These are phyloP conservation scores for Echinosophora koreensis DNA, from an alignment of 306 rosid genomes.

Conservation along the genomic window DNA sequence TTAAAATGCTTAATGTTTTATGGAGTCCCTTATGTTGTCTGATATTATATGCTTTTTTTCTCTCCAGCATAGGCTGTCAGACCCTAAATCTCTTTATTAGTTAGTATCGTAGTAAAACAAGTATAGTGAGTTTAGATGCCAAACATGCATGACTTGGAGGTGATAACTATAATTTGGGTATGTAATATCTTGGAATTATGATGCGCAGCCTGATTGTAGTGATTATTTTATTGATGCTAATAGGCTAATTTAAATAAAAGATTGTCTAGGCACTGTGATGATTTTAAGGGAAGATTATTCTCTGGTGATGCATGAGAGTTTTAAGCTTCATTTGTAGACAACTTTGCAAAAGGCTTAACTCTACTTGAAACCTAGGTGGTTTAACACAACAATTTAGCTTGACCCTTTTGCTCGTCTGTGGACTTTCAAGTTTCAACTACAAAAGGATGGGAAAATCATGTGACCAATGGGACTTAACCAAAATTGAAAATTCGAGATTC, in stretches of 20 bases:
- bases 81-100: background rate
- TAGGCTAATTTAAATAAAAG: slow-evolving; percentile 19
- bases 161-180: background rate
- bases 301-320: background rate
- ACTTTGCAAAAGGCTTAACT: background rate
- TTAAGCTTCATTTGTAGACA: background rate
- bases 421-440: background rate
- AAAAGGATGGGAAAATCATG: slow-evolving; percentile 28
- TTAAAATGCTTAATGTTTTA: slow-evolving; percentile 12
- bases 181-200: slow-evolving; percentile 10
- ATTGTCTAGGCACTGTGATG: background rate
- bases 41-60: slow-evolving; percentile 6
- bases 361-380: background rate
- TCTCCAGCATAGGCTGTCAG: background rate
- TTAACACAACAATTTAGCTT: slow-evolving; percentile 16
- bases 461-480: slow-evolving; percentile 3
- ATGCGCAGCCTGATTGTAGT: slow-evolving; percentile 17
- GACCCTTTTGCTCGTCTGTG: background rate
- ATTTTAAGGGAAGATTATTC: background rate
- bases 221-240: slow-evolving; percentile 8
- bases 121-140: slow-evolving; percentile 8
- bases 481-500: slow-evolving; percentile 2
- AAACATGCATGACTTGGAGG: slow-evolving; percentile 17
- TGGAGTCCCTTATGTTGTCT: slow-evolving; percentile 13
- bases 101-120: background rate